A percentile compares a stretch with the other conserved stretches of the same genome.
Evolutionary conservation across 2,329 filamentous ascomycete species (phyloP).

Genomic region (Polychaeton citri): DNA sequence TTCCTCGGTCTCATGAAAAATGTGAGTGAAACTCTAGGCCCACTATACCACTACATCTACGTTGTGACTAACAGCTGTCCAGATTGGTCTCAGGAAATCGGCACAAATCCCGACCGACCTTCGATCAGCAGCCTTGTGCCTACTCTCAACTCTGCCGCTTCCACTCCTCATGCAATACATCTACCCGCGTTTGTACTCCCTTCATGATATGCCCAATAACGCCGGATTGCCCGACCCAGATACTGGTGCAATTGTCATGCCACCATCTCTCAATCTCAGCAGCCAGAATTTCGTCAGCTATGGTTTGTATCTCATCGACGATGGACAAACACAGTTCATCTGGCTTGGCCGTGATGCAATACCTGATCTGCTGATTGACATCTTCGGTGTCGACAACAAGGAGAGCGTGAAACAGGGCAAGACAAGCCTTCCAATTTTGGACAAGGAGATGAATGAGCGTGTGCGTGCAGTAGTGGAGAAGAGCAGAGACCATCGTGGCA

Average conservation of each 20-base stretch:
- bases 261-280: slow-evolving; percentile 71
- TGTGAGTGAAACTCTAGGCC: slow-evolving; percentile 39
- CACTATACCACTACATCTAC: slow-evolving; percentile 1
- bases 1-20: slow-evolving; percentile 96
- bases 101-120: slow-evolving; percentile 90
- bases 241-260: slow-evolving; percentile 80
- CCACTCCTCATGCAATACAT: slow-evolving; percentile 90
- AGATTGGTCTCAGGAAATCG: slow-evolving; percentile 73
- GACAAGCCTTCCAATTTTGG: slow-evolving; percentile 69
- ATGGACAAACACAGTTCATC: slow-evolving; percentile 93
- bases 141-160: slow-evolving; percentile 84
- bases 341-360: slow-evolving; percentile 93
- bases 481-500: slow-evolving; percentile 73
- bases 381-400: slow-evolving; percentile 78
- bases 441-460: slow-evolving; percentile 93
- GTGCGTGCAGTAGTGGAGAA: slow-evolving; percentile 84
- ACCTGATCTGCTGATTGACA: slow-evolving; percentile 73
- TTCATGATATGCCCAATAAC: slow-evolving; percentile 93
- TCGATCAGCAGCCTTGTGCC: slow-evolving; percentile 79
- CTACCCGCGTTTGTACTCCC: slow-evolving; percentile 50
- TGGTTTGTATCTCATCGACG: slow-evolving; percentile 90
- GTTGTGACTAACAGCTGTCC: slow-evolving; percentile 7
- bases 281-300: slow-evolving; percentile 80
- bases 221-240: slow-evolving; percentile 73
- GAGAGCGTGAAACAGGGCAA: slow-evolving; percentile 84